Evolutionary conservation across 306 rosid genomes (phyloP).

Genomic region (Lathyrus oleraceus): DNA sequence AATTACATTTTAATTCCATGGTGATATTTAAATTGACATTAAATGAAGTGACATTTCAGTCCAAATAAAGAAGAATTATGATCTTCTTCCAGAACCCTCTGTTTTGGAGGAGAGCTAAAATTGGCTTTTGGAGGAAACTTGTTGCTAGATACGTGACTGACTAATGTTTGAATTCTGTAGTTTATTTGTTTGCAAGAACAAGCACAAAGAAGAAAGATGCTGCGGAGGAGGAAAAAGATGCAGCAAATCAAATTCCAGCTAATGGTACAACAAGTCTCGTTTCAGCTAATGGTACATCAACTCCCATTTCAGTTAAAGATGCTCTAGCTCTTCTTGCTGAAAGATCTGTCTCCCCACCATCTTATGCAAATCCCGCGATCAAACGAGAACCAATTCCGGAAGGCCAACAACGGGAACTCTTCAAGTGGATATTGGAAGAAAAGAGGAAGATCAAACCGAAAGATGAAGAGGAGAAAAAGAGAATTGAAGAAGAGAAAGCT

Average conservation of each 20-base stretch:
- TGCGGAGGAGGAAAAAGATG: slow-evolving; percentile 47
- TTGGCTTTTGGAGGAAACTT: neutral
- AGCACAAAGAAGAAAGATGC: slow-evolving; percentile 71
- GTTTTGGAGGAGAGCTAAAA: no score
- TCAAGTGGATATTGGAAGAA: slow-evolving; percentile 94
- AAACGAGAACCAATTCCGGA: slow-evolving; percentile 67
- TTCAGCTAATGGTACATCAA: no score
- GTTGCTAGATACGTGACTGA: slow-evolving; percentile 39
- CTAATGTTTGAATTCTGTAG: slow-evolving; percentile 52
- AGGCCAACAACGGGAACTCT: slow-evolving; percentile 69
- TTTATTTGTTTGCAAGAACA: slow-evolving; percentile 68
- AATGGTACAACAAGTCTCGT: neutral
- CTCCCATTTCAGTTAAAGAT: slow-evolving; percentile 45
- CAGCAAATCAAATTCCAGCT: slow-evolving; percentile 38
- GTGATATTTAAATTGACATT: no score
- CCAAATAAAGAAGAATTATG: no score
- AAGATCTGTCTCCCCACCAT: slow-evolving; percentile 39
- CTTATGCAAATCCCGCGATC: slow-evolving; percentile 48
- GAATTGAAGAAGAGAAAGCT: slow-evolving; percentile 86
- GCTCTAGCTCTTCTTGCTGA: slow-evolving; percentile 42
- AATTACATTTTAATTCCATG: no score
- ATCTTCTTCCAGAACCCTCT: no score
- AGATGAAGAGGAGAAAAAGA: slow-evolving; percentile 70
- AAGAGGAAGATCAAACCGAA: slow-evolving; percentile 79
- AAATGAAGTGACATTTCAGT: no score